phyloP scores from a whole-genome alignment of 2,329 filamentous ascomycete genomes.

The Penicillium corylophilum region DNA sequence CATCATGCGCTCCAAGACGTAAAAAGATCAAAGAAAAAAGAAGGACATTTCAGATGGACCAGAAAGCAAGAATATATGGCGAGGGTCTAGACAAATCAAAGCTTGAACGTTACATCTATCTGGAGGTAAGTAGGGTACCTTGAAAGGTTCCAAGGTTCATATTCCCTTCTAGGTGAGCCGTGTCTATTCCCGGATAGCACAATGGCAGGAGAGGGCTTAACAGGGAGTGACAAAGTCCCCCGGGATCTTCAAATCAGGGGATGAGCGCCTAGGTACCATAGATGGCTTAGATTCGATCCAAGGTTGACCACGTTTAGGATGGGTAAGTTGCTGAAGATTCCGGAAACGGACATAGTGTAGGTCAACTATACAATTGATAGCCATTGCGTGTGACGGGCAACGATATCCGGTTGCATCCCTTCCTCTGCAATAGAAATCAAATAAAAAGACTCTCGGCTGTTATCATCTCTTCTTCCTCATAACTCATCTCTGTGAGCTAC shows the following conservation, averaged over 20 bases:
- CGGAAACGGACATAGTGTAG: background rate
- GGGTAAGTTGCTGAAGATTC: background rate
- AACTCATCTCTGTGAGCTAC: background rate
- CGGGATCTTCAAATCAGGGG: conserved; percentile 1
- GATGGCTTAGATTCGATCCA: background rate
- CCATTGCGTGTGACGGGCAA: background rate
- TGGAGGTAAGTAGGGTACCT: conserved; percentile 1
- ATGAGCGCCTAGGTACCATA: background rate
- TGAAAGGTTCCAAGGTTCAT: conserved; percentile 7
- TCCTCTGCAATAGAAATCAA: too few species aligned
- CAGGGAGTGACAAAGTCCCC: conserved; percentile 2
- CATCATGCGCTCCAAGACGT: background rate
- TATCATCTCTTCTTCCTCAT: background rate
- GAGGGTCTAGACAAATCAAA: background rate
- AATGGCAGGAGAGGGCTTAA: background rate
- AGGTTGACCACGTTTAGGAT: background rate
- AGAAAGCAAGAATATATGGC: background rate
- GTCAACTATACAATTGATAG: background rate
- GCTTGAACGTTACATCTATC: conserved; percentile 14
- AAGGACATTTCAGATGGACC: background rate
- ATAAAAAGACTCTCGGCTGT: background rate
- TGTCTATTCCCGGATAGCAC: conserved; percentile 9
- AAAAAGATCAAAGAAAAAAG: background rate
- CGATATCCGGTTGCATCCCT: background rate
- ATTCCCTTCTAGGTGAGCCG: background rate